Base-by-base conservation (phyloP, 2,329 filamentous ascomycete species). In the Clonostachys rosea region DNA sequence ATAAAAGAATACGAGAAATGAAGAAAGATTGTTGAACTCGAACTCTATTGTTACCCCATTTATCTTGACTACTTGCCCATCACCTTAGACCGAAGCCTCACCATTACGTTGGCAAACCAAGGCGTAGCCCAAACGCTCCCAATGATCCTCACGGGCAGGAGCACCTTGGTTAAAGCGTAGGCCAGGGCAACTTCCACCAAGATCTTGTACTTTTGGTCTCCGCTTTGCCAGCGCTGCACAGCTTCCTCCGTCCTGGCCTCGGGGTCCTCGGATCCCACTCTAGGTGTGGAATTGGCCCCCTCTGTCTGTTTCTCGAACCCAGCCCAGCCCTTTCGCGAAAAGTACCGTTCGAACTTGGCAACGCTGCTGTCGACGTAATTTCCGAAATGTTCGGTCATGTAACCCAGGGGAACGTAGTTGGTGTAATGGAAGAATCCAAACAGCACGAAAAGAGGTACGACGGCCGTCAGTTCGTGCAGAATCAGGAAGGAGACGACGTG, bases 391-490 rank as follows among this genome's bases (percentile, higher is more conserved):
- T 67, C 65, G 41, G 70, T 66, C 55, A 79, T 67, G 60, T 76
- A 78, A 42, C 62, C 59, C 14, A 79, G 59, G 0, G 92, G 91
- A 30, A 90, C 75, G 75, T 86, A 87, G 51, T 83, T 74, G 2
- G 82, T 83, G 62, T 89, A 91, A 68, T 97, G 89, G 65, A 99
- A 96, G 2, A 82, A 63, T 1, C 77, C 84, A 18, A 88, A 83
- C 2, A 97, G 76, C 0, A 80, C 85, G 37, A 95, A 64, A 0
- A 97, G 68, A 0, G 92, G 92, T 2, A 92, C 66, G 11, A 96
- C 70, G 10, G 94, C 92, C 1, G 94, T 97, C 41, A 96, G 63
- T 66, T 99, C 94, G 71, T 99, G 94, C 0, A 99, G 77, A 37
- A 96, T 73, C 11, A 97, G 73, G 64, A 99, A 99, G 0, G 92